A percentile compares a stretch with the other conserved stretches of the same genome.
These are phyloP conservation scores for Irpex sp. DNA, from an alignment of 1,284 basidiomycete genomes.

Conservation along the genomic window DNA sequence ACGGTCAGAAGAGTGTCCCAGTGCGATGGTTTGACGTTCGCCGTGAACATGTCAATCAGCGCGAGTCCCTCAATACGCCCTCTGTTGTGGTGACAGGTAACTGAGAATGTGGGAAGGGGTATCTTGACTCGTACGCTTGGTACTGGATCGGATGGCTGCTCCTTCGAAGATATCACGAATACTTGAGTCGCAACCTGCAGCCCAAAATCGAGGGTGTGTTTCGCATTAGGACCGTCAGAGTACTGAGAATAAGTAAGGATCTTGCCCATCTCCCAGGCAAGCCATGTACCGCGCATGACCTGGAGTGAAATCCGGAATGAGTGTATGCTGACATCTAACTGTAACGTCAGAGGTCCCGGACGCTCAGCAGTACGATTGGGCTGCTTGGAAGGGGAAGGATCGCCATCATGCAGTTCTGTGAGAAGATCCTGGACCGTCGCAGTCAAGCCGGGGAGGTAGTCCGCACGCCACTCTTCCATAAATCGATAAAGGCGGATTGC, in stretches of 20 bases:
- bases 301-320: constrained; percentile 60
- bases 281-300: constrained; percentile 82
- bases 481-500: constrained; percentile 74
- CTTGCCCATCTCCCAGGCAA: constrained; percentile 64
- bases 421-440: constrained; percentile 61
- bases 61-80: constrained; percentile 49
- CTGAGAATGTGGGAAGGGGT: constrained; percentile 58
- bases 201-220: constrained; percentile 48
- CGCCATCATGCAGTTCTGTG: constrained; percentile 50
- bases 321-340: constrained; percentile 48
- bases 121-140: constrained; percentile 52
- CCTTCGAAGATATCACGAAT: constrained; percentile 57
- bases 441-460: constrained; percentile 71
- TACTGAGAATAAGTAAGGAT: constrained; percentile 36
- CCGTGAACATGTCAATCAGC: constrained; percentile 62
- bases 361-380: constrained; percentile 23
- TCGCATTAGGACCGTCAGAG: constrained; percentile 37
- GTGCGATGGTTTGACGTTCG: constrained; percentile 74
- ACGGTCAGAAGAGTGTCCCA: constrained; percentile 79
- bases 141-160: constrained; percentile 31
- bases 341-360: constrained; percentile 24
- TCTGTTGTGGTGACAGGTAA: constrained; percentile 54
- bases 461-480: constrained; percentile 73
- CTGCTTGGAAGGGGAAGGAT: background rate
- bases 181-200: constrained; percentile 60